A percentile compares a stretch with the other conserved stretches of the same genome.
phyloP scores from a whole-genome alignment of 306 rosid species.

The Cucumis hystrix region DNA sequence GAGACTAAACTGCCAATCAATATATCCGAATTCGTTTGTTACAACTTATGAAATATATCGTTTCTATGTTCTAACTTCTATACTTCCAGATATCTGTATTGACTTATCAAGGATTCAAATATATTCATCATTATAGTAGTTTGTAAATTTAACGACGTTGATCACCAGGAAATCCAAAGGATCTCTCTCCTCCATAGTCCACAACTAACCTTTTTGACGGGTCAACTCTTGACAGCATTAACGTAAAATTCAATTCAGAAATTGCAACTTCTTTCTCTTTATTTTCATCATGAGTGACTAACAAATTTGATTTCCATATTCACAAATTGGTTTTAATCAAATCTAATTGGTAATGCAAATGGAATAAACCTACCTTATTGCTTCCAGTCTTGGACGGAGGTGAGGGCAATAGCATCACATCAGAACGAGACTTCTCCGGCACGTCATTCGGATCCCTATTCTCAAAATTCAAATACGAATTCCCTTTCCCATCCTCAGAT shows the following conservation, averaged over 20 bases:
- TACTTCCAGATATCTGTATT: not conserved
- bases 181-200: not conserved
- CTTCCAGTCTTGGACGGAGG: conserved; percentile 12
- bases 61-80: not conserved
- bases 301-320: not conserved
- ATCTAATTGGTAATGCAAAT: conserved; percentile 7
- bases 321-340: not conserved
- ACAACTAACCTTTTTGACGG: not conserved
- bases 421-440: not conserved
- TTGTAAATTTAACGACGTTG: not conserved
- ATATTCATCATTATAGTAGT: not conserved
- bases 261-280: not conserved
- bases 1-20: not conserved
- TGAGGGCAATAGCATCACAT: not conserved
- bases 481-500: not conserved
- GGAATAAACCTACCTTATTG: conserved; percentile 14
- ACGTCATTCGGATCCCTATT: conserved; percentile 6
- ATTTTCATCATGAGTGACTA: not conserved
- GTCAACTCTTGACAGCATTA: not conserved
- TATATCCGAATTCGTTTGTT: not conserved
- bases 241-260: not conserved
- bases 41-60: not conserved
- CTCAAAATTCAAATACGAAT: conserved; percentile 9
- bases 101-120: not conserved
- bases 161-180: not conserved